Evolutionary conservation across 164 flowering plant species (phyloP), one percentile per base, ranked within the genome.

Genomic region (Magnolia changhungtana): DNA sequence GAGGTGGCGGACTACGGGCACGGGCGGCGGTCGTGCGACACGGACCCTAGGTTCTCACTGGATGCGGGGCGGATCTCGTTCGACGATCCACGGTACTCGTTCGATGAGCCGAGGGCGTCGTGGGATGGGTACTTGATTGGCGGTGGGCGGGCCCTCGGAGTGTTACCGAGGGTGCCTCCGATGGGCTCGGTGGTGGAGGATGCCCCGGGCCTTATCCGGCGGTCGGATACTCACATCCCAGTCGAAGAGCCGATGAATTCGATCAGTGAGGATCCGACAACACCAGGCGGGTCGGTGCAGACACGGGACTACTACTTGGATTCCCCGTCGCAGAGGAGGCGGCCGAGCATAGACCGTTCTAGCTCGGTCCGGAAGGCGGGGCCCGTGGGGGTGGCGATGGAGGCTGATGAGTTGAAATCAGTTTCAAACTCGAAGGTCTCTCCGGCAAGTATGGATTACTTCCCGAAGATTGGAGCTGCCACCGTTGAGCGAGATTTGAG

Each of bases 91-190:
- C 52, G 92, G 18, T 84, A 82, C 75, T 92, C 96, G 0, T 88
- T 90, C 73, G 99, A 94, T 70, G 97, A 91, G 81, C 97, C 97
- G 0, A 79, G 99, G 65, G 99, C 98, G 67, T 92, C 98, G 8
- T 96, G 98, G 97, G 99, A 96, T 82, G 99, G 98, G 6, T 84
- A 91, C 72, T 69, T 91, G 83, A 88, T 85, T 19, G 95, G 92
- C 0, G 70, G 70, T 16, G 11, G 59, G 27, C 52, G 72, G n/a
- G 66, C 55, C 3, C 11, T 50, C 2, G 55, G 24, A 7, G 61
- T 16, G 61, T 13, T 52, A 14, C 89, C 92, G 2, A 80, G 87
- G 67, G 79, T 88, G 75, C 89, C 94, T 0, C 90, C 96, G 0
- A 91, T 95, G 98, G 80, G 89, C 51, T 88, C 98, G 0, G 90